Conservation (phyloP, 345 rosid genomes). For the Pistacia atlantica region DNA sequence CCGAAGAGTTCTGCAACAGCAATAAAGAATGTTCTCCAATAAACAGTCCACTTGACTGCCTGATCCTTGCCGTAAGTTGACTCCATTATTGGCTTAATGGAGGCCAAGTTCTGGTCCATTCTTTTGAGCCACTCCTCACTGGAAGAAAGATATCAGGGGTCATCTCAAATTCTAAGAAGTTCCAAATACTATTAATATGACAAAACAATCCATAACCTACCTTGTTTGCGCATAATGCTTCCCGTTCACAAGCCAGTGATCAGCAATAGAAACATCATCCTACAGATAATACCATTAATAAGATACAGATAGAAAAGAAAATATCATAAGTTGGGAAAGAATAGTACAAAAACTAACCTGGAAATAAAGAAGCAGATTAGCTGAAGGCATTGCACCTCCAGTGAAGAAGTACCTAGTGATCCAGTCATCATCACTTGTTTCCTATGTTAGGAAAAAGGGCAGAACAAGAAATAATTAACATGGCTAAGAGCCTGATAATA, state of each 20-base stretch:
- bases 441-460: conserved; percentile 37
- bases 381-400: conserved; percentile 91
- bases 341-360: conserved; percentile 45
- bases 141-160: conserved; percentile 8
- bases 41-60: conserved; percentile 80
- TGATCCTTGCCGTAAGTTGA: conserved; percentile 76
- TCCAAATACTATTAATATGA: background rate
- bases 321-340: background rate
- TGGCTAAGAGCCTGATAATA: background rate
- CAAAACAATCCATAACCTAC: conserved; percentile 25
- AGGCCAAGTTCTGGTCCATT: conserved; percentile 62
- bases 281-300: conserved; percentile 19
- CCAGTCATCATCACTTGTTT: conserved; percentile 87
- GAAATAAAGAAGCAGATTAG: conserved; percentile 85
- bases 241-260: conserved; percentile 85
- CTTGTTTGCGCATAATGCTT: conserved; percentile 86
- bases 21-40: conserved; percentile 87
- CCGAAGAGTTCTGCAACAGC: conserved; percentile 86
- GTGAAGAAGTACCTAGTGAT: conserved; percentile 83
- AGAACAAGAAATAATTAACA: background rate
- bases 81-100: conserved; percentile 70
- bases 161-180: background rate
- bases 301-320: background rate
- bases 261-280: conserved; percentile 71
- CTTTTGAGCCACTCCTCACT: conserved; percentile 90